A percentile compares a stretch with the other conserved stretches of the same genome.
Evolutionary conservation across 2,329 filamentous ascomycete genomes (phyloP).

Genomic region (Cercospora citrullina): DNA sequence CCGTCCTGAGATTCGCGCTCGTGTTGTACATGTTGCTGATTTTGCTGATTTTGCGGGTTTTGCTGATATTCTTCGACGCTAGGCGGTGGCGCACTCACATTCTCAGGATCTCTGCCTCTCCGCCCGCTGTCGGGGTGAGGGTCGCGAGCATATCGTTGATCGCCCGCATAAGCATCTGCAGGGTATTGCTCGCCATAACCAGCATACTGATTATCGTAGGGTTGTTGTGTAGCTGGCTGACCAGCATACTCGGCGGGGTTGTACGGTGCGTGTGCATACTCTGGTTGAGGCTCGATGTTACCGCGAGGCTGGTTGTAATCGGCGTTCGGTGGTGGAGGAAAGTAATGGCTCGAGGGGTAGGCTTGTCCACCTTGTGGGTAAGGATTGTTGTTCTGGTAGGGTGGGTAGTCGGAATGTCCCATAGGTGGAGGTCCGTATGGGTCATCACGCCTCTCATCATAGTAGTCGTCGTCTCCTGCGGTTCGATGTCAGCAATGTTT

Average conservation of each 20-base stretch:
- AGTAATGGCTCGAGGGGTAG: conserved; percentile 51
- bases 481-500: not conserved
- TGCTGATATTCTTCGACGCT: conserved; percentile 20
- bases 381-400: conserved; percentile 35
- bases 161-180: conserved; percentile 37
- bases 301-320: conserved; percentile 32
- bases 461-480: conserved; percentile 25
- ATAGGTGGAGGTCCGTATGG: conserved; percentile 40
- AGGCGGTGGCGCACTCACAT: conserved; percentile 49
- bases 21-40: conserved; percentile 20
- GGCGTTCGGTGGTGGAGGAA: conserved; percentile 49
- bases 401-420: conserved; percentile 35
- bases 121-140: conserved; percentile 27
- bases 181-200: conserved; percentile 36
- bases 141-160: conserved; percentile 34
- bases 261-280: conserved; percentile 40
- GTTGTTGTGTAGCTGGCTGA: conserved; percentile 29
- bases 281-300: conserved; percentile 35
- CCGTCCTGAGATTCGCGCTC: conserved; percentile 35
- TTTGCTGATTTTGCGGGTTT: conserved; percentile 10
- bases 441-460: conserved; percentile 30
- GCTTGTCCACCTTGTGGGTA: conserved; percentile 29
- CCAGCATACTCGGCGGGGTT: conserved; percentile 50
- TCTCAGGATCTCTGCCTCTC: conserved; percentile 39
- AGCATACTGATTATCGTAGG: conserved; percentile 37